Evolutionary conservation across 495 filamentous ascomycete genomes (phyloP), one percentile per base, ranked within the genome.

Genomic region (Penicillium silybi): DNA sequence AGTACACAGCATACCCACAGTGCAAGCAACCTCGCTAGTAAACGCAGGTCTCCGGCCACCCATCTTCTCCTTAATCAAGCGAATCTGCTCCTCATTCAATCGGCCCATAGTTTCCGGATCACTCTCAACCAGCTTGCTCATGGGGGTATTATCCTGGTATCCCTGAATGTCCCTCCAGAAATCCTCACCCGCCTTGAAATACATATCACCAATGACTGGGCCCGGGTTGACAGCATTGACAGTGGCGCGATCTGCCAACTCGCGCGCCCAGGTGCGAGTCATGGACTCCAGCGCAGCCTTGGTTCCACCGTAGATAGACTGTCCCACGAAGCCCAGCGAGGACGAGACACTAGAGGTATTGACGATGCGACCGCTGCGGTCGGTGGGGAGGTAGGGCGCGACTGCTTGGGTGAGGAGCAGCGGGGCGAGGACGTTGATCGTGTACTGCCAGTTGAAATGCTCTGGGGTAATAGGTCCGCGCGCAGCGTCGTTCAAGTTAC

Each of bases 231-330:
- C 76, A 0, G 86, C 82, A 63, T 96, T 97, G 34, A 95, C 90
- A 0, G 91, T 97, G 0, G 78, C 80, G 7, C 83, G 73, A 64
- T 93, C 86, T 2, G 82, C 75, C 32, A 97, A 72, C 70, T 97
- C 92, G 17, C 88, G 78, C 0, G 84, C 75, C 92, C 91, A 97
- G 2, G 88, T 90, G 8, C 92, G 77, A 10, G 90, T 95, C 90
- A 96, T 93, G n/a, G 86, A 80, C 55, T 97, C 92, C 27, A 96
- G 59, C 0, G 92, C 91, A 0, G 87, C 90, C 68, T 97, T 97
- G 56, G 86, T 92, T 3, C 90, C 90, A 35, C 87, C 89, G 63
- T 96, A 97, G 27, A 95, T 82, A 6, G 80, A 80, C 67, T 93
- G 88, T 6, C 75, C 79, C 2, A 73, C 62, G 68, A 89, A 89